phyloP scores from a whole-genome alignment of 257 asterid genomes.

The Gentiana macrophylla region DNA sequence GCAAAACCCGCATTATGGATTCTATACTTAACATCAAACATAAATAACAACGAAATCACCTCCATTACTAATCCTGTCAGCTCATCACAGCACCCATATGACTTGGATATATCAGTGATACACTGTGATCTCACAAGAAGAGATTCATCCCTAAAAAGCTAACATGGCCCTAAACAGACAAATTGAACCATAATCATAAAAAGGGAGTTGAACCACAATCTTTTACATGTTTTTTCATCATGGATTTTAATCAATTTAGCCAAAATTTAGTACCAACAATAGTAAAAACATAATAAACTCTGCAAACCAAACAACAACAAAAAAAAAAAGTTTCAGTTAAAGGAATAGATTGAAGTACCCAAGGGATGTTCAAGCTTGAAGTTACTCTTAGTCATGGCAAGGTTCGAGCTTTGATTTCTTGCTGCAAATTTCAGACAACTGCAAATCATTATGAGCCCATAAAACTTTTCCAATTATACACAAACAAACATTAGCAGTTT shows the following conservation, averaged over 20 bases:
- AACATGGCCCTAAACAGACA: background rate
- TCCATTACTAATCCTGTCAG: no score
- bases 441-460: conserved; percentile 22
- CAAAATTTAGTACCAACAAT: background rate
- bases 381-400: conserved; percentile 49
- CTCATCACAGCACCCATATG: no score
- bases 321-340: background rate
- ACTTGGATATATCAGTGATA: background rate
- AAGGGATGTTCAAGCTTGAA: conserved; percentile 54
- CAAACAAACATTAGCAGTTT: background rate
- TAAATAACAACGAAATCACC: no score
- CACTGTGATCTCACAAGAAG: background rate
- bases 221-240: background rate
- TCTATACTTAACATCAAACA: no score
- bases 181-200: background rate
- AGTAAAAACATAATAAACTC: no score
- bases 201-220: background rate
- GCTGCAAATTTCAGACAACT: conserved; percentile 43
- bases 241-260: background rate
- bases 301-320: no score
- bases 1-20: no score
- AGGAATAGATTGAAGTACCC: conserved; percentile 28
- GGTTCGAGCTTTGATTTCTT: conserved; percentile 28
- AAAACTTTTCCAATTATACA: background rate
- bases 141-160: background rate